Evolutionary conservation across 1,284 basidiomycete species (phyloP).

Genomic region (Rhodotorula mucilaginosa): DNA sequence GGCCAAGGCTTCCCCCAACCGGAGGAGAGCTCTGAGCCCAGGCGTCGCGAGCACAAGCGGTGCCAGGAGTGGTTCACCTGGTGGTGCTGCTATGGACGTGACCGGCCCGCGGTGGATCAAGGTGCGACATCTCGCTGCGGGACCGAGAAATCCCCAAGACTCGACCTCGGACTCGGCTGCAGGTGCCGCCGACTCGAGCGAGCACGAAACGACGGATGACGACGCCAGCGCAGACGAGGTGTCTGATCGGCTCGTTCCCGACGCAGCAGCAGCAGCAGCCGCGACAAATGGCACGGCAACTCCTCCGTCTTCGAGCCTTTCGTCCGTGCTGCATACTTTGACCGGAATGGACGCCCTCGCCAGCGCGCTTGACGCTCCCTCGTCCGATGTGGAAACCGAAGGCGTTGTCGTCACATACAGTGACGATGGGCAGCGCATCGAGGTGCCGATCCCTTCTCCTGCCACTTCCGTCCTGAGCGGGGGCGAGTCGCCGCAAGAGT

Average conservation of each 20-base stretch:
- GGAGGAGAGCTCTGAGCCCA: constrained; percentile 1
- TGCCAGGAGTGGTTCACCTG: background rate
- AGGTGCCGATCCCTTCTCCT: background rate
- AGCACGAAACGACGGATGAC: background rate
- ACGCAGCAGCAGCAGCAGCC: background rate
- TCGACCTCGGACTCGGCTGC: background rate
- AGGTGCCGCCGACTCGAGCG: background rate
- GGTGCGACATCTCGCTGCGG: background rate
- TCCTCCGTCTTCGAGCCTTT: background rate
- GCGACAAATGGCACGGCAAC: background rate
- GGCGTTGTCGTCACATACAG: background rate
- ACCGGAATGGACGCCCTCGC: constrained; percentile 5
- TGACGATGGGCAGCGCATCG: background rate
- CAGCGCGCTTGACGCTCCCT: background rate
- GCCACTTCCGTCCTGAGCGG: constrained; percentile 1
- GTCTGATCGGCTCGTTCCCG: background rate
- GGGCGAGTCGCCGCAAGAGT: constrained; percentile 11
- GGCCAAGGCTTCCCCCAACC: background rate
- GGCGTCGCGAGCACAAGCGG: background rate
- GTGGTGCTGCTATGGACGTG: background rate
- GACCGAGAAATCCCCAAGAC: background rate
- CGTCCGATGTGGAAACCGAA: background rate
- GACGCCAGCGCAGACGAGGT: background rate
- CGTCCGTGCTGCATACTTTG: background rate
- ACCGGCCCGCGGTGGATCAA: constrained; percentile 5